A percentile compares a stretch with the other conserved stretches of the same genome.
Conservation (phyloP, 1,284 basidiomycete species). For the Cutaneotrichosporon sp. region DNA sequence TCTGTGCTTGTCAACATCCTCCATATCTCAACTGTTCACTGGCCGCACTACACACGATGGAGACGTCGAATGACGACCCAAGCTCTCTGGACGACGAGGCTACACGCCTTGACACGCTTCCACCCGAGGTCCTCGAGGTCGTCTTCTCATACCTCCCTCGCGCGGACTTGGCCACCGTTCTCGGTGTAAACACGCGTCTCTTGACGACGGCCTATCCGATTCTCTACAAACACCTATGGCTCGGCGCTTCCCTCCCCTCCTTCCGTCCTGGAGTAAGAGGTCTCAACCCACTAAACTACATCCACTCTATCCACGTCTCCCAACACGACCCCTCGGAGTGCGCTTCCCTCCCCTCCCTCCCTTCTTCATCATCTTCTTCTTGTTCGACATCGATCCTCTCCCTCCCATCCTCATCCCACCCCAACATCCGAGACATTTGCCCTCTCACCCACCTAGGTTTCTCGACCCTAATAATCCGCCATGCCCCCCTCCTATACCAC, state of each 20-base stretch:
- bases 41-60: neutral
- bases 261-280: neutral
- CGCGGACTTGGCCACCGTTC: neutral
- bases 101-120: slow-evolving; percentile 3
- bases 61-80: neutral
- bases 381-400: neutral
- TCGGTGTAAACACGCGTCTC: neutral
- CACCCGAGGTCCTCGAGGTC: slow-evolving; percentile 11
- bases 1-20: neutral
- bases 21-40: neutral
- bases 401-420: slow-evolving; percentile 6
- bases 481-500: slow-evolving; percentile 20
- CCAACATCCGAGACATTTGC: slow-evolving; percentile 11
- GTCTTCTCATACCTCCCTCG: slow-evolving; percentile 6
- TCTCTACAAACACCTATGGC: neutral
- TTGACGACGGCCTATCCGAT: neutral
- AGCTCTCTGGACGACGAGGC: neutral
- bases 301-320: neutral
- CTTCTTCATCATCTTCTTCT: neutral
- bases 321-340: neutral
- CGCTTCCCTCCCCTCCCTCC: neutral
- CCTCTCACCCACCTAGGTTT: neutral
- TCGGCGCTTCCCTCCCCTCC: neutral
- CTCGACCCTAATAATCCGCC: slow-evolving; percentile 12
- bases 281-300: neutral